Conservation (phyloP, 306 rosid species). For the Lathyrus tuberosus region DNA sequence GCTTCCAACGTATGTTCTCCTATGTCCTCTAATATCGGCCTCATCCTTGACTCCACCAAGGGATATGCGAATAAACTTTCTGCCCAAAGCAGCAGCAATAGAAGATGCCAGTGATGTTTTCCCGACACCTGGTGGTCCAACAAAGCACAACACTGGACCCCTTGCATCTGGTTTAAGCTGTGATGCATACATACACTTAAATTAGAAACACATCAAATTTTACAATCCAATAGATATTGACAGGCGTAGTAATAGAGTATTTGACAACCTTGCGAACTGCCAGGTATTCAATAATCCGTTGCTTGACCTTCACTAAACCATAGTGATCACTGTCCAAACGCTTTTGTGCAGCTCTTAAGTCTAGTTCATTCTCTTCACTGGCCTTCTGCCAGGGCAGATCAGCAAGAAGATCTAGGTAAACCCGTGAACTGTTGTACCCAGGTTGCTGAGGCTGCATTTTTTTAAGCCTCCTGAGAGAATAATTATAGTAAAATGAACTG, state of each 20-base stretch:
- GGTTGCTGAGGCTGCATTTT: conserved; percentile 99
- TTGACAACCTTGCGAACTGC: conserved; percentile 96
- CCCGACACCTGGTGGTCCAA: conserved; percentile 99
- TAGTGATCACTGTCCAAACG: conserved; percentile 90
- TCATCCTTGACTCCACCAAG: conserved; percentile 99
- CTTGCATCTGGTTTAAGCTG: conserved; percentile 99
- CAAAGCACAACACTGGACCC: conserved; percentile 99
- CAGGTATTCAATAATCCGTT: conserved; percentile 93
- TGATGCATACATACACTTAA: conserved; percentile 27
- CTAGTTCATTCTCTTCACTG: conserved; percentile 82
- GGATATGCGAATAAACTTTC: conserved; percentile 95
- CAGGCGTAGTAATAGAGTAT: conserved; percentile 23
- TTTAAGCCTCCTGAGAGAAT: conserved; percentile 84
- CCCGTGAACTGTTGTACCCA: conserved; percentile 90
- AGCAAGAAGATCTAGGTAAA: conserved; percentile 97
- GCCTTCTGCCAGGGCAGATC: conserved; percentile 92
- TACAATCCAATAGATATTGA: conserved; percentile 23
- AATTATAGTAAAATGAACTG: conserved; percentile 32
- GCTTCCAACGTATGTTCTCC: conserved; percentile 99
- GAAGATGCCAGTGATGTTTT: conserved; percentile 99
- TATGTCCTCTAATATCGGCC: conserved; percentile 98
- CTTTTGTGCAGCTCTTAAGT: conserved; percentile 83
- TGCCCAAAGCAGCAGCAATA: conserved; percentile 94
- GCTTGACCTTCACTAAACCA: conserved; percentile 93
- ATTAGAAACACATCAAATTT: conserved; percentile 46